Conservation (phyloP, 73 alveolate genomes). For the Blepharisma japonicum region DNA sequence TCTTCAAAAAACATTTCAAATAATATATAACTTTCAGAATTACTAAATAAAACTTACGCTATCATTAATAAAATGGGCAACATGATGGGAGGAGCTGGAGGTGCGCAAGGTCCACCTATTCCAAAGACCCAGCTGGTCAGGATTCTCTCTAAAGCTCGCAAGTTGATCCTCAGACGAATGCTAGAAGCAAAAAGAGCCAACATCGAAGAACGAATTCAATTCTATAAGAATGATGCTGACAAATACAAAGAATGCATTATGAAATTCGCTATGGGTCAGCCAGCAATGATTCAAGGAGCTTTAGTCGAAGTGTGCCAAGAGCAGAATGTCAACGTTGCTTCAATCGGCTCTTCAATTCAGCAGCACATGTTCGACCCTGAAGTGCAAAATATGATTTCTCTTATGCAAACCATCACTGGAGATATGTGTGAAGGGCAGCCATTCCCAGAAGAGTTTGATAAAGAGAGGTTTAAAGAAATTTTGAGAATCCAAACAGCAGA, state of each 20-base stretch:
- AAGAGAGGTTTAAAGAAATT: not conserved
- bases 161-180: not conserved
- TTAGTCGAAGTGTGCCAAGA: conserved; percentile 17
- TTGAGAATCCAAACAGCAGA: not conserved
- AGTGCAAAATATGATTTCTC: not conserved
- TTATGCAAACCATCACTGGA: conserved; percentile 15
- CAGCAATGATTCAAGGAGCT: not conserved
- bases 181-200: not conserved
- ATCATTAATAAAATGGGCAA: not conserved
- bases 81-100: not conserved
- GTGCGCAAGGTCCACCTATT: not conserved
- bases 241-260: conserved; percentile 16
- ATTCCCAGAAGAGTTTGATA: conserved; percentile 8
- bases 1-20: too few relatives aligned
- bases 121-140: conserved; percentile 23
- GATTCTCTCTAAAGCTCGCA: conserved; percentile 17
- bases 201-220: conserved; percentile 23
- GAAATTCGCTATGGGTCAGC: not conserved
- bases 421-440: conserved; percentile 22
- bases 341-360: conserved; percentile 1
- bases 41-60: not conserved
- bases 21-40: too few relatives aligned
- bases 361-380: not conserved
- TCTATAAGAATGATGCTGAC: conserved; percentile 3
- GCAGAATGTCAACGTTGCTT: not conserved